phyloP scores from a whole-genome alignment of 1,139 yeast species.

The Sugiyamaella pinicola region DNA sequence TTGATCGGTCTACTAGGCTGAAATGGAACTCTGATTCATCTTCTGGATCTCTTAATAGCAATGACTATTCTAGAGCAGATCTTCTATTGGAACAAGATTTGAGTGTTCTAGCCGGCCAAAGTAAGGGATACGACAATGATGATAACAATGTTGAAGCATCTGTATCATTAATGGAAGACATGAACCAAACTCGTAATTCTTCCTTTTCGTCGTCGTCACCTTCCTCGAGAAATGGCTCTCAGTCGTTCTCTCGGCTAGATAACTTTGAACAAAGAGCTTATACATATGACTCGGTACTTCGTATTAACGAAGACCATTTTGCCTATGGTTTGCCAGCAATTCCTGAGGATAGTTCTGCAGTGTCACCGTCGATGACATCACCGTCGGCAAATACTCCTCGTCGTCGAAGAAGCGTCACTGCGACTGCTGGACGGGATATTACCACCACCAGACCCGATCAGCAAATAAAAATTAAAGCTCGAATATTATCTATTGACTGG shows the following conservation, averaged over 20 bases:
- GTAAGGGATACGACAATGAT: conserved; percentile 4
- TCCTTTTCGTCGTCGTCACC: conserved; percentile 14
- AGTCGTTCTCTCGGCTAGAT: conserved; percentile 10
- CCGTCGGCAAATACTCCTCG: conserved; percentile 8
- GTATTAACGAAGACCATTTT: conserved; percentile 55
- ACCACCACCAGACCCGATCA: neutral
- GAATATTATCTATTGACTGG: conserved; percentile 43
- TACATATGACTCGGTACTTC: conserved; percentile 37
- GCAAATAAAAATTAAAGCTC: conserved; percentile 4
- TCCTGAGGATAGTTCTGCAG: conserved; percentile 9
- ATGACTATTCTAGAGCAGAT: conserved; percentile 37
- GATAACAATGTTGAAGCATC: neutral
- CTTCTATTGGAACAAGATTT: conserved; percentile 42
- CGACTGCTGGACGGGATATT: neutral
- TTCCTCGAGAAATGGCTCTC: neutral
- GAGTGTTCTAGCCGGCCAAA: conserved; percentile 34
- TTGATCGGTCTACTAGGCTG: conserved; percentile 31
- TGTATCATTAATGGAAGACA: conserved; percentile 11
- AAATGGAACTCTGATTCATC: conserved; percentile 31
- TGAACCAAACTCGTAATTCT: conserved; percentile 5
- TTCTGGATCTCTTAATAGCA: conserved; percentile 25
- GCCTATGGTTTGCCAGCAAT: conserved; percentile 24
- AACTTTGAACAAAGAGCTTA: conserved; percentile 36
- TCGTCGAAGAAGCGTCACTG: conserved; percentile 14
- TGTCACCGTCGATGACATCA: neutral